A percentile compares a stretch with the other conserved stretches of the same genome.
phyloP scores from a whole-genome alignment of 225 moss, liverwort and hornwort species.

The Antitrichia curtipendula region DNA sequence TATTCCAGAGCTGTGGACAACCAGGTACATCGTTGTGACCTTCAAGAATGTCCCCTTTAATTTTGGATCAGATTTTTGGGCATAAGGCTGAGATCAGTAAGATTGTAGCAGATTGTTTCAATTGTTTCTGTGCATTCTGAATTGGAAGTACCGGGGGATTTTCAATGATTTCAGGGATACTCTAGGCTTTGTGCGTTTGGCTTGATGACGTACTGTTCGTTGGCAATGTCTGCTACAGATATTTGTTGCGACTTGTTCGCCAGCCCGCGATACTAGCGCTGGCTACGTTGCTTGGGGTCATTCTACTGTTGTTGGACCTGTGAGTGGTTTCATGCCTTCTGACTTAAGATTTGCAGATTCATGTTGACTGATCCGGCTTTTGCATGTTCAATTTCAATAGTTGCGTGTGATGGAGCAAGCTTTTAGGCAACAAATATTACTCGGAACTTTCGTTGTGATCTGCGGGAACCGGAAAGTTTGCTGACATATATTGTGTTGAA shows the following conservation, averaged over 20 bases:
- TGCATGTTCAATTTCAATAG: not conserved
- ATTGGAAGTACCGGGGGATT: not conserved
- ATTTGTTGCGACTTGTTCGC: conserved; percentile 74
- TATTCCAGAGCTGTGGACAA: conserved; percentile 85
- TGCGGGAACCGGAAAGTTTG: not conserved
- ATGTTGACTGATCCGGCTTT: not conserved
- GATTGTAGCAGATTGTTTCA: not conserved
- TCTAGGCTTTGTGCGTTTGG: not conserved
- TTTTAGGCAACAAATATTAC: not conserved
- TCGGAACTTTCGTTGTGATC: not conserved
- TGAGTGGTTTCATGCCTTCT: conserved; percentile 22
- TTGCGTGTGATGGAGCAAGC: not conserved
- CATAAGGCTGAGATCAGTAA: not conserved
- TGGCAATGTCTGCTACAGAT: conserved; percentile 33
- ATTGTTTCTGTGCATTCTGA: not conserved
- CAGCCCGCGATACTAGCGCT: conserved; percentile 56
- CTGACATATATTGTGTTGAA: not conserved
- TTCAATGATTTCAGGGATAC: not conserved
- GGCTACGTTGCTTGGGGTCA: conserved; percentile 89
- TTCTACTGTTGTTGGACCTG: conserved; percentile 86
- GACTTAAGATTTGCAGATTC: not conserved
- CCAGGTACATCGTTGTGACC: conserved; percentile 34
- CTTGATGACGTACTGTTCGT: not conserved
- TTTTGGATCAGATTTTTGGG: not conserved
- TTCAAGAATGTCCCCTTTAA: not conserved